Conservation (phyloP, 768 basidiomycete species). For the Amanita pseudoporphyria region DNA sequence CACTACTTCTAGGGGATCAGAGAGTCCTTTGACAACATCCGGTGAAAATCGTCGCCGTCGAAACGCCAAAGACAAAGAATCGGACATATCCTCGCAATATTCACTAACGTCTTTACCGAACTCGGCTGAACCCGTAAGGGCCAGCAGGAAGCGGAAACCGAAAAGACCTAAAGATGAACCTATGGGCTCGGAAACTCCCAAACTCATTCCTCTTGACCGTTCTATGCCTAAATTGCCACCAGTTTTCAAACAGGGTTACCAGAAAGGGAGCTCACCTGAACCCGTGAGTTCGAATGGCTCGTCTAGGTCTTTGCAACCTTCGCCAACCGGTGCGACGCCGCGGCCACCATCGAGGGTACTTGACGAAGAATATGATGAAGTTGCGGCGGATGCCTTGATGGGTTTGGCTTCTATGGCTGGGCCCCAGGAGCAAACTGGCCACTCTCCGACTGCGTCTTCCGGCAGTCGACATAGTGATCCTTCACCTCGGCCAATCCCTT, state of each 20-base stretch:
- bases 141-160: slow-evolving; percentile 10
- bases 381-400: slow-evolving; percentile 76
- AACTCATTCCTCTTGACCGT: slow-evolving; percentile 26
- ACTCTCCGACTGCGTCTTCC: slow-evolving; percentile 51
- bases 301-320: slow-evolving; percentile 61
- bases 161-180: slow-evolving; percentile 33
- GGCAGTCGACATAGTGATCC: slow-evolving; percentile 45
- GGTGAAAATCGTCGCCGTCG: slow-evolving; percentile 34
- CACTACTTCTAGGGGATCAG: slow-evolving; percentile 37
- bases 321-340: slow-evolving; percentile 53
- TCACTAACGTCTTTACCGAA: slow-evolving; percentile 14
- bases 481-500: slow-evolving; percentile 35
- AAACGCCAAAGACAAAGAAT: slow-evolving; percentile 38
- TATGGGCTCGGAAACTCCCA: slow-evolving; percentile 35
- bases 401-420: slow-evolving; percentile 39
- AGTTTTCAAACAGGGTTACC: slow-evolving; percentile 22
- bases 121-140: slow-evolving; percentile 5
- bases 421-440: slow-evolving; percentile 21
- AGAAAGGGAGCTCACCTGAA: slow-evolving; percentile 46
- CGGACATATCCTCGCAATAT: slow-evolving; percentile 20
- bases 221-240: slow-evolving; percentile 17
- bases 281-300: slow-evolving; percentile 57
- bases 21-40: slow-evolving; percentile 43
- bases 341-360: slow-evolving; percentile 57
- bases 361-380: slow-evolving; percentile 92